Evolutionary conservation across 2,329 filamentous ascomycete genomes (phyloP).

Genomic region (Plenodomus biglobosus): DNA sequence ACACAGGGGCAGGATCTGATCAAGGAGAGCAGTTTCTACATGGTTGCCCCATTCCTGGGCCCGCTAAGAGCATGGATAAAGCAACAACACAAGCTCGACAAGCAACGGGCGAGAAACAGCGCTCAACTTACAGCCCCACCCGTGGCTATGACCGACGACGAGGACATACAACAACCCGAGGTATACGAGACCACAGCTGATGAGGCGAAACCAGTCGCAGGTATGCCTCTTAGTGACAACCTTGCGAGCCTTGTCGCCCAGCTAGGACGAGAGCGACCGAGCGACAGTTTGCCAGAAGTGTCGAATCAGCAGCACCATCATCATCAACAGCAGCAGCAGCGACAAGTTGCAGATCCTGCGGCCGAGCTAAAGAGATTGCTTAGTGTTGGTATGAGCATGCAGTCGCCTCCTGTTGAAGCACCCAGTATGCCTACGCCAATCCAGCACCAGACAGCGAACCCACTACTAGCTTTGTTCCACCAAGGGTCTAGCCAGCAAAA

Average conservation of each 20-base stretch:
- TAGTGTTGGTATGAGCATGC: slow-evolving; percentile 47
- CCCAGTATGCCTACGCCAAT: slow-evolving; percentile 30
- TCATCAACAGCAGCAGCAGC: slow-evolving; percentile 19
- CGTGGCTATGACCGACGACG: slow-evolving; percentile 32
- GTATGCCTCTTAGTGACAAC: slow-evolving; percentile 19
- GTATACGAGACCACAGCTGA: slow-evolving; percentile 33
- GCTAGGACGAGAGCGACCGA: slow-evolving; percentile 27
- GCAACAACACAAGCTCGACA: slow-evolving; percentile 76
- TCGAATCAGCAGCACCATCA: slow-evolving; percentile 21
- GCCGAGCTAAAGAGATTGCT: slow-evolving; percentile 56
- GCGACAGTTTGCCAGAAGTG: slow-evolving; percentile 37
- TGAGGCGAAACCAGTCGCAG: slow-evolving; percentile 12
- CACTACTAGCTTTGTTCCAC: slow-evolving; percentile 59
- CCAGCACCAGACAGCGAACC: slow-evolving; percentile 40
- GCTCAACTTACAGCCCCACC: slow-evolving; percentile 20
- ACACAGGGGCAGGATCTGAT: slow-evolving; percentile 55
- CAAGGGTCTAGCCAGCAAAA: slow-evolving; percentile 26
- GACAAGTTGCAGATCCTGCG: slow-evolving; percentile 47
- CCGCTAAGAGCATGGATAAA: slow-evolving; percentile 87
- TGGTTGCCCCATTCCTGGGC: slow-evolving; percentile 91
- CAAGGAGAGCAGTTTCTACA: slow-evolving; percentile 90
- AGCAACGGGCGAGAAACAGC: slow-evolving; percentile 45
- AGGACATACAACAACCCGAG: slow-evolving; percentile 34
- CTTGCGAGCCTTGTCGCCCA: slow-evolving; percentile 38
- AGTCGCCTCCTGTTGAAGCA: slow-evolving; percentile 41